A percentile compares a stretch with the other conserved stretches of the same genome.
phyloP scores from a whole-genome alignment of 176 grass and related monocot species.

The Aechmea fasciata region DNA sequence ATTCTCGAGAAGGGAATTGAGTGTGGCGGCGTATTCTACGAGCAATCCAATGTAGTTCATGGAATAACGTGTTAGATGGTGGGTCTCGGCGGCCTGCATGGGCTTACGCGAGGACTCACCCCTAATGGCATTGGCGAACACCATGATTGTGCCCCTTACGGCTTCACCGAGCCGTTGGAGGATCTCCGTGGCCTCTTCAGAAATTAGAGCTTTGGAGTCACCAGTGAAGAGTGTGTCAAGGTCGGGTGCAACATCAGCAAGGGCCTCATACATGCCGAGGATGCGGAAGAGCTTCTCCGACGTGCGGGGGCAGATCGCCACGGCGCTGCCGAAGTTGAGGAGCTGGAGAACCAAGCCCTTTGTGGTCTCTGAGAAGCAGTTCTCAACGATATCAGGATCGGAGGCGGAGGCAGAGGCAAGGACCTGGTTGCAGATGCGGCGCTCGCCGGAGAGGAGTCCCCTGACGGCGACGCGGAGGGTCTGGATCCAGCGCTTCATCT shows the following conservation, averaged over 20 bases:
- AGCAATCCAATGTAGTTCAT: constrained; percentile 84
- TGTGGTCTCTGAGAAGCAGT: constrained; percentile 71
- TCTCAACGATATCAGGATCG: constrained; percentile 34
- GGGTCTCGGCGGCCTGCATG: constrained; percentile 61
- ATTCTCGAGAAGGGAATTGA: constrained; percentile 53
- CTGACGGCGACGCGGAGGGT: not conserved
- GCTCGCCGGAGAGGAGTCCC: not conserved
- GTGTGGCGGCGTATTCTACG: constrained; percentile 43
- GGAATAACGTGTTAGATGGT: constrained; percentile 72
- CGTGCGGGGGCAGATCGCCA: constrained; percentile 67
- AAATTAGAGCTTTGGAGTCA: constrained; percentile 45
- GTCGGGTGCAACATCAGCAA: constrained; percentile 53
- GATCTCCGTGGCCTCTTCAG: constrained; percentile 51
- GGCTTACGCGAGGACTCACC: constrained; percentile 51
- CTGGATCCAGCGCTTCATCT: constrained; percentile 14
- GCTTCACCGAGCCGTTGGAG: constrained; percentile 56
- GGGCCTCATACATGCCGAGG: constrained; percentile 78
- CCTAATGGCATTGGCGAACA: constrained; percentile 67
- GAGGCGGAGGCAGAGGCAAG: constrained; percentile 15
- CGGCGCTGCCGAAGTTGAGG: constrained; percentile 82
- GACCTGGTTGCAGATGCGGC: constrained; percentile 16
- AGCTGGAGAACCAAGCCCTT: constrained; percentile 74
- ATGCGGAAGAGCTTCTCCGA: constrained; percentile 76
- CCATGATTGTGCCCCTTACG: constrained; percentile 42
- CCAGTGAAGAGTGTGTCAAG: constrained; percentile 55